Base-by-base conservation (phyloP, 495 filamentous ascomycete genomes). In the Penicillium dipodomyicola region DNA sequence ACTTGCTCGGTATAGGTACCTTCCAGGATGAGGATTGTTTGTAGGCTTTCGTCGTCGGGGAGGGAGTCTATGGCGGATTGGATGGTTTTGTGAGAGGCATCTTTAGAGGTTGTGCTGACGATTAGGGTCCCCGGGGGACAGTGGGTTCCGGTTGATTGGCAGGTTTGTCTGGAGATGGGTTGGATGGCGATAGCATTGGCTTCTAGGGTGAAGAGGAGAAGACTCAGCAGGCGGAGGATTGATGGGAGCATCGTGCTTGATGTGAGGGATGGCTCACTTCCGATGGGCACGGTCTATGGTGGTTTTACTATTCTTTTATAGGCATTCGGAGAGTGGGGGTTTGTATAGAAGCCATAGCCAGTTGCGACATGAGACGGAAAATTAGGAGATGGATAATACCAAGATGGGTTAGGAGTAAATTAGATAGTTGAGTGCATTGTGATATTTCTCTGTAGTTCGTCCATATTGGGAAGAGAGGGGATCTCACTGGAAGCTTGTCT, bases 1-100 rank as follows among this genome's bases (percentile, higher is more conserved):
- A 85, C 61, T 67, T 85, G 82, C 59, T 85, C 83, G 12, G 72
- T 78, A 62, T 86, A 86, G 49, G 69, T 69, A 14, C 83, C 82
- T 6, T 77, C 70, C 2, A 76, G 71, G 56, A 85, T 78, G 35
- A 85, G 75, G 62, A 85, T 84, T 10, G 75, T 77, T 52, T 77
- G 70, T 3, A 76, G 62, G 37, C 69, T 70, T 33, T 70, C 75
- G 61, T 81, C 77, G 47, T 80, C 70, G 4, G 81, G 81, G 8
- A 85, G 69, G 33, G 82, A 81, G 49, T 71, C 62, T 25, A 85
- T 77, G 48, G 83, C 83, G 27, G 67, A 65, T 59, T 80, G 81
- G 57, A 84, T 72, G 19, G 75, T 77, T 25, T 61, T 64, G 68
- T 80, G 83, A n/a, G 75, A 39, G 12, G 76, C 70, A 8, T 57